phyloP scores from a whole-genome alignment of 176 grass and related monocot genomes.

The Carex parvula region DNA sequence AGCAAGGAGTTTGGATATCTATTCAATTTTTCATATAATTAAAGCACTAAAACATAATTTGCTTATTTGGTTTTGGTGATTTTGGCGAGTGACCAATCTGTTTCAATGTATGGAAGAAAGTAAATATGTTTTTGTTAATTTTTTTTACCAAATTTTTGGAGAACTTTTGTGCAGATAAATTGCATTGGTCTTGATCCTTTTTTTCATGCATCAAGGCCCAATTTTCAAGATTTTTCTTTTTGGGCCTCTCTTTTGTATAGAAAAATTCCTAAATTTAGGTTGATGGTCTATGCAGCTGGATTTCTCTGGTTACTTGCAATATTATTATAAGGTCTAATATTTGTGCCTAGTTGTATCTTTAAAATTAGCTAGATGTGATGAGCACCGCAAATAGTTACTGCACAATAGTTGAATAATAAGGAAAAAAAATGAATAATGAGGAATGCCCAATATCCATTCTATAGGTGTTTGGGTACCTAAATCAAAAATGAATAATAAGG shows the following conservation, averaged over 20 bases:
- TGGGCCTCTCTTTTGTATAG: slow-evolving; percentile 4
- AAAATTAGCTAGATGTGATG: not conserved
- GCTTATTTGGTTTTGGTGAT: too few species aligned
- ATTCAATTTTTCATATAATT: not conserved
- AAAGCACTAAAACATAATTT: not conserved
- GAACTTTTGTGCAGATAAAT: too few species aligned
- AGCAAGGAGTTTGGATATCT: not conserved
- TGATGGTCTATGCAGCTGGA: not conserved
- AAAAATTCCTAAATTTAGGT: slow-evolving; percentile 1
- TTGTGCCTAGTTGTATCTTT: not conserved
- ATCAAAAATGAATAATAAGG: not conserved
- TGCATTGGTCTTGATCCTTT: too few species aligned
- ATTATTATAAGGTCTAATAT: not conserved
- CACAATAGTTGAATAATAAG: too few species aligned
- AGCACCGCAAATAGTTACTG: not conserved
- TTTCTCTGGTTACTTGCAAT: not conserved
- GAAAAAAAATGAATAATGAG: too few species aligned
- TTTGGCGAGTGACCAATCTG: too few species aligned
- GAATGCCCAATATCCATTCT: not conserved
- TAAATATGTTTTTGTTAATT: too few species aligned
- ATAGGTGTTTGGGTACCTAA: not conserved
- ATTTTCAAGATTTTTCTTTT: slow-evolving; percentile 4
- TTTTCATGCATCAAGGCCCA: not conserved
- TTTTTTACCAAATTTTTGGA: too few species aligned
- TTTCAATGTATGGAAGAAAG: too few species aligned